Evolutionary conservation across 2,329 filamentous ascomycete genomes (phyloP).

Genomic region (Zymoseptoria brevis): DNA sequence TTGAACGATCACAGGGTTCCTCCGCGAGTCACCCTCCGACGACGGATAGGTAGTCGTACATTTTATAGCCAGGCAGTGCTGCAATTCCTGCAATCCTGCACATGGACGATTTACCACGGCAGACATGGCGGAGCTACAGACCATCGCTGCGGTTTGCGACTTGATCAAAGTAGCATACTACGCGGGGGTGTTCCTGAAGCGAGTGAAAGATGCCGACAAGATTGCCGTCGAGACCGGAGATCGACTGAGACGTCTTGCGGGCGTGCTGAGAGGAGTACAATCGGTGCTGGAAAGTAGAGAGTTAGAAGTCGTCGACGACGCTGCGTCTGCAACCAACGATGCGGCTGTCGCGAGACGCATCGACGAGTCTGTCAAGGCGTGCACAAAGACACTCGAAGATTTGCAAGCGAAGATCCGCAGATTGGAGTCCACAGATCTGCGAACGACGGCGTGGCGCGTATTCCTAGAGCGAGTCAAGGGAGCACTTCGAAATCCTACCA

Average conservation of each 20-base stretch:
- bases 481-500: conserved; percentile 10
- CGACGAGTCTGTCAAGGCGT: conserved; percentile 6
- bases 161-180: conserved; percentile 12
- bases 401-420: conserved; percentile 4
- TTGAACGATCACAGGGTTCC: neutral
- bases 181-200: conserved; percentile 14
- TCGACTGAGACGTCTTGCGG: conserved; percentile 8
- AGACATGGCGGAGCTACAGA: conserved; percentile 13
- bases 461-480: conserved; percentile 8
- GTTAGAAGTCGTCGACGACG: neutral
- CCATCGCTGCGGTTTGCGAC: conserved; percentile 14
- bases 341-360: conserved; percentile 6
- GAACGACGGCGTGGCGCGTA: neutral
- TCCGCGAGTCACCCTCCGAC: neutral
- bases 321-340: conserved; percentile 1
- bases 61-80: neutral
- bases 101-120: neutral
- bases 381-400: conserved; percentile 4
- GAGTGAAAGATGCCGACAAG: conserved; percentile 17
- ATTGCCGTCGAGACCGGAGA: conserved; percentile 14
- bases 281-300: conserved; percentile 9
- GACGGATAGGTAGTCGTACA: neutral
- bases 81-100: neutral
- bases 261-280: conserved; percentile 13
- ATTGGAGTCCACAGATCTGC: neutral